Evolutionary conservation across 2,329 filamentous ascomycete species (phyloP), one percentile per base, ranked within the genome.

Genomic region (Scedosporium minutisporum): DNA sequence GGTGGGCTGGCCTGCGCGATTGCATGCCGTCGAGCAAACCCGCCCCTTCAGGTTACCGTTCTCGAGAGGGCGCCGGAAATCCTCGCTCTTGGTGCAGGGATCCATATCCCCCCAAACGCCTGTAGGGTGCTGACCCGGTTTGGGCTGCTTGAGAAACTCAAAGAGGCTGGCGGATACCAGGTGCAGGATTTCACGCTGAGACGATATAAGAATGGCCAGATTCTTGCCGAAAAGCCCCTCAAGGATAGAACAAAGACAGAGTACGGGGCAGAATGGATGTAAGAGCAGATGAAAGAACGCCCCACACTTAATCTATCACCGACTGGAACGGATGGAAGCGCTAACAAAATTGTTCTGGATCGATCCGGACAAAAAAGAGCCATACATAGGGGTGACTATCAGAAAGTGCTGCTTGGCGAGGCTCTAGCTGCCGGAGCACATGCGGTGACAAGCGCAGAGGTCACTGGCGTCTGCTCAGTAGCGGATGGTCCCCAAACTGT

Each of bases 331-430:
- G 29, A 48, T n/a, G 44, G 16, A 48, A 55, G 21, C 51, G 51
- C 18, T 18, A 21, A 14, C 51, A 10, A 23, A 55, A 7, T 55
- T 55, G 16, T 18, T 27, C 29, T 33, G 29, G 29, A 33, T 33
- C 29, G 29, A 33, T 33, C 6, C 7, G 29, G 29, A 7, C 29
- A 12, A 6, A n/a, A 6, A 2, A 63, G 62, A 41, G 62, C 62
- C 42, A 60, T 63, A 51, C 62, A 63, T 29, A 55, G 62, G 14
- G 62, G 62, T 38, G 62, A 63, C 25, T 63, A 63, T 23, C 62
- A 63, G 42, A 60, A 48, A 6, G 62, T 60, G 4, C 21, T 63
- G 25, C 57, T 63, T 16, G 57, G 60, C 5, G 62, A 60, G 38
- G 44, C 57, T 14, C 7, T 59, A n/a, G 25, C 23, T 12, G 25